A percentile compares a stretch with the other conserved stretches of the same genome.
Evolutionary conservation across 352 stramenopile species (phyloP).

Genomic region (Phytophthora rubi): DNA sequence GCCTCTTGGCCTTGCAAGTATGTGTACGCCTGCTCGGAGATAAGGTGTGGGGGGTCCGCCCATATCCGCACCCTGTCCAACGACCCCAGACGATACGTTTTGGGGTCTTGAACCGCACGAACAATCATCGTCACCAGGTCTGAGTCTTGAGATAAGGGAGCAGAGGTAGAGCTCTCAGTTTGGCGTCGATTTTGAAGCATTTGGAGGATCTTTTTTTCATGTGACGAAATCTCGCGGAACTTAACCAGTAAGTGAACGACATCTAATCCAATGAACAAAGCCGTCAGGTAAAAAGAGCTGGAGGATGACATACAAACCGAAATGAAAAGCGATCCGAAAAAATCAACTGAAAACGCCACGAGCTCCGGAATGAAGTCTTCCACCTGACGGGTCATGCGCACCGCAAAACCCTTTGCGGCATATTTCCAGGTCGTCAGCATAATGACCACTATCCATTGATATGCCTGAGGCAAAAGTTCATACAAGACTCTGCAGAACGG

Average conservation of each 20-base stretch:
- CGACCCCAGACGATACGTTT: no score
- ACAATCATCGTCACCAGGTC: no score
- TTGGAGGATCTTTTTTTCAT: neutral
- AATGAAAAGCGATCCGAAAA: conserved; percentile 28
- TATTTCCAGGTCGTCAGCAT: conserved; percentile 16
- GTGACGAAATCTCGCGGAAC: conserved; percentile 5
- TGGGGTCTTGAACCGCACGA: no score
- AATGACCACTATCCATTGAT: conserved; percentile 5
- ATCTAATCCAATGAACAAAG: conserved; percentile 7
- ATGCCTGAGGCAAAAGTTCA: neutral
- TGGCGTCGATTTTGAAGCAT: neutral
- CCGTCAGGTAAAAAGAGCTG: conserved; percentile 2
- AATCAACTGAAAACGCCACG: conserved; percentile 19
- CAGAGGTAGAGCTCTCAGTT: no score
- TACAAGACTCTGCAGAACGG: conserved; percentile 12
- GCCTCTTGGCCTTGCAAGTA: no score
- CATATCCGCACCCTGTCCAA: no score
- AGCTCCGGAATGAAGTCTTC: conserved; percentile 20
- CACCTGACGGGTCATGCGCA: neutral
- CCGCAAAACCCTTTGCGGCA: conserved; percentile 1
- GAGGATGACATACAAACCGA: conserved; percentile 25
- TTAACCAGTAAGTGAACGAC: neutral
- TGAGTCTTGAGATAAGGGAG: no score
- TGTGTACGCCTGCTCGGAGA: no score
- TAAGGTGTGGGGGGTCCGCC: no score